Conservation (phyloP, 139 green algal genomes). For the Chlorella vulgaris region DNA sequence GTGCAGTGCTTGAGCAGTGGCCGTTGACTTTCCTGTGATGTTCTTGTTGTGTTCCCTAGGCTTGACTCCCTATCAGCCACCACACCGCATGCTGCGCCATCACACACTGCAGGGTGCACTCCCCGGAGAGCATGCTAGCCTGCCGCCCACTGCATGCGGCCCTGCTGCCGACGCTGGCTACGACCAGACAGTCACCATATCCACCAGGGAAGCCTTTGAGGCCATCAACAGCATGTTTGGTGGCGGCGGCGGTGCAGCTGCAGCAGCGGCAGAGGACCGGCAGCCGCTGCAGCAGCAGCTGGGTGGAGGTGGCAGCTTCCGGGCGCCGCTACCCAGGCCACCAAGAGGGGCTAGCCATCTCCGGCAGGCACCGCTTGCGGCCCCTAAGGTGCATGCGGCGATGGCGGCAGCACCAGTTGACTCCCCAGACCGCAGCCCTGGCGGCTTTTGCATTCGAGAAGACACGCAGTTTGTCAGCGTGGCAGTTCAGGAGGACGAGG, state of each 20-base stretch:
- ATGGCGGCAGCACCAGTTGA: background rate
- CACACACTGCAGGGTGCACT: slow-evolving; percentile 19
- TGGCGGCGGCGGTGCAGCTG: background rate
- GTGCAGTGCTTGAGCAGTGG: no score
- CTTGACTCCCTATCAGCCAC: no score
- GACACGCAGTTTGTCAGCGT: slow-evolving; percentile 25
- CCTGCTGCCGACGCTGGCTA: background rate
- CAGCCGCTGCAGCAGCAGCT: background rate
- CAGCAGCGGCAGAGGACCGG: background rate
- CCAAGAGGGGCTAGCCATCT: background rate
- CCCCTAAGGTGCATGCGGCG: background rate
- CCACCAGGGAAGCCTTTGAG: slow-evolving; percentile 63
- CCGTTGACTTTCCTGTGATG: no score
- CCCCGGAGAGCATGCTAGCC: background rate
- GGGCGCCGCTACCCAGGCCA: background rate
- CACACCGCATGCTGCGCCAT: no score
- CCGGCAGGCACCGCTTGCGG: background rate
- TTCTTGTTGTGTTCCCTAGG: no score
- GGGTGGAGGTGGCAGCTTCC: background rate
- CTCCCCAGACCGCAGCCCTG: background rate
- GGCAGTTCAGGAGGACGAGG: background rate
- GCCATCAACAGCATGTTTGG: slow-evolving; percentile 74
- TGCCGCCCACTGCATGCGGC: background rate
- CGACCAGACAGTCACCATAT: slow-evolving; percentile 73
- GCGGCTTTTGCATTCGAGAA: slow-evolving; percentile 16